phyloP scores from a whole-genome alignment of 1,284 basidiomycete genomes.

The Ganoderma lingzhi region DNA sequence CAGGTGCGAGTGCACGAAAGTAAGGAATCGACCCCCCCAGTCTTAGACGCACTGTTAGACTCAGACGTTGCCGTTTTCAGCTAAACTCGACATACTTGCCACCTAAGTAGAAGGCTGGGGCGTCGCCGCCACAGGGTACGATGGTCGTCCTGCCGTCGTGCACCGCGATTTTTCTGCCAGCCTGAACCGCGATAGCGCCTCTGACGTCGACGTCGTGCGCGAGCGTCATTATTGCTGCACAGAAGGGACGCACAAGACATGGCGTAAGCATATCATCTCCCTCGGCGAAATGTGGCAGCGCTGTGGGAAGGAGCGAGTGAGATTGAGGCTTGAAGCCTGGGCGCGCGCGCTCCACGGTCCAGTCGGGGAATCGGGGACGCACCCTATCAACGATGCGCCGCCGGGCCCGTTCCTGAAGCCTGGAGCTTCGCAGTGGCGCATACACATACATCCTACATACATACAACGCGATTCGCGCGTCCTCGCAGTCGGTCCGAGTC shows the following conservation, averaged over 20 bases:
- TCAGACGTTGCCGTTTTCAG: background rate
- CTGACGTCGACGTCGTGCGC: background rate
- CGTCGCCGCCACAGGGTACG: too few relatives aligned
- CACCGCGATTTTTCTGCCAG: background rate
- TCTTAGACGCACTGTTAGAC: too few relatives aligned
- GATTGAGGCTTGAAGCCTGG: background rate
- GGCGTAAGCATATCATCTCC: background rate
- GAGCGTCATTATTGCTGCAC: background rate
- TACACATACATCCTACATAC: too few relatives aligned
- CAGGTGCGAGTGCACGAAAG: too few relatives aligned
- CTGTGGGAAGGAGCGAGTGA: slow-evolving; percentile 17
- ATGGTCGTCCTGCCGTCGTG: background rate
- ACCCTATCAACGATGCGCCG: background rate
- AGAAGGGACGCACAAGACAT: background rate
- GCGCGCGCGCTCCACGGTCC: background rate
- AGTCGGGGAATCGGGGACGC: background rate
- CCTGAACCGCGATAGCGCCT: too few relatives aligned
- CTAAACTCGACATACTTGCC: background rate
- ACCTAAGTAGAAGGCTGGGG: background rate
- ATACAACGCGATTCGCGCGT: too few relatives aligned
- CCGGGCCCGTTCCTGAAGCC: background rate
- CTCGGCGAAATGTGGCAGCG: slow-evolving; percentile 32
- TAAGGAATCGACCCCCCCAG: too few relatives aligned
- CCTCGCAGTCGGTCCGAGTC: background rate
- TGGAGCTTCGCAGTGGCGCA: too few relatives aligned